Evolutionary conservation across 2,329 filamentous ascomycete genomes (phyloP), one percentile per base, ranked within the genome.

Genomic region (Paracorniculantispora psalliotae): DNA sequence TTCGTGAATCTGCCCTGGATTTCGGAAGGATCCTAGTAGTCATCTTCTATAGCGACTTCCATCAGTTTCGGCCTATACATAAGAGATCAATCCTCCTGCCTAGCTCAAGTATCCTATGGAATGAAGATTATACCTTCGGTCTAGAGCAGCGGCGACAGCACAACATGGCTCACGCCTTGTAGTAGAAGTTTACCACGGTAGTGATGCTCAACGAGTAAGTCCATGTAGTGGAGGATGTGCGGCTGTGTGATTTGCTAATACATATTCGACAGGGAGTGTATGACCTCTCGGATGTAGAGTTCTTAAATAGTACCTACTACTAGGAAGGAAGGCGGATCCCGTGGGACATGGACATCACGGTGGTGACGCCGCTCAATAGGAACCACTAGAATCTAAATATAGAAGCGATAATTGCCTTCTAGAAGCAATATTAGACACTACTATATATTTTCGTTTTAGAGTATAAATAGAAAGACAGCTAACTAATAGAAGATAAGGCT

Each of bases 311-410:
- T 12, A 33, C 30, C 30, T 33, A 44, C 57, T 53, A 57, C 37
- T n/a, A 35, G 47, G 25, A 56, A 28, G 59, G 33, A 15, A 46
- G 39, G 26, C 54, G 55, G 17, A 57, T 58, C n/a, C 48, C 54
- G 19, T 61, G 54, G 54, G 59, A 61, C n/a, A 49, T 28, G n/a
- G 59, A 53, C 15, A 57, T 61, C 21, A 59, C 44, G 17, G 50
- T 55, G 43, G 49, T 61, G 21, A 61, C 60, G 39, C 60, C 60
- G 25, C 57, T 61, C 7, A 59, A 61, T 26, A 54, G 50, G 46
- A 59, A 61, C 46, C 50, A 51, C 12, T 59, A 50, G 60, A 59
- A 61, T 57, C 56, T 61, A 46, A 61, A 61, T 50, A 48, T 59
- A 26, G 60, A 59, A 57, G 60, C 60, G 21, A 37, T 19, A 17